Evolutionary conservation across 495 filamentous ascomycete genomes (phyloP).

Genomic region (Penicillium egyptiacum): DNA sequence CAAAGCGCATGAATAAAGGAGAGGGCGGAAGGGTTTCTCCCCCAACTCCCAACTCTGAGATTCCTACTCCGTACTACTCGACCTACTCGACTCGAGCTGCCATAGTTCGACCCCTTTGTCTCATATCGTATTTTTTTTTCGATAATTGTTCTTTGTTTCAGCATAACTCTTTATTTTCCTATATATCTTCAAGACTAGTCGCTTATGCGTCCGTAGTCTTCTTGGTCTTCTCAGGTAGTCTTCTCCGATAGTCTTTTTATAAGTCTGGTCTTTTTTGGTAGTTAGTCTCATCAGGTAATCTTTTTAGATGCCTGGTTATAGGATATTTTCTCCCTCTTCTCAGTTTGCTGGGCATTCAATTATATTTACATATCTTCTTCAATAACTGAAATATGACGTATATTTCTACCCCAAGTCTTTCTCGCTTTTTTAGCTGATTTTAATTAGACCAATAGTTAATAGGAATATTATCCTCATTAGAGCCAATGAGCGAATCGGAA

Average conservation of each 20-base stretch:
- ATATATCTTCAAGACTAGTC: neutral
- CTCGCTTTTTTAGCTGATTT: neutral
- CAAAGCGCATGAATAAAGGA: conserved; percentile 1
- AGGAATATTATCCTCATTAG: neutral
- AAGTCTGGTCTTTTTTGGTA: no score
- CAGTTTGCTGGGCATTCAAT: neutral
- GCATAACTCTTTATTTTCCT: neutral
- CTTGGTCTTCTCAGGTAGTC: no score
- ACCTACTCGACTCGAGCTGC: neutral
- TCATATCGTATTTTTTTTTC: neutral
- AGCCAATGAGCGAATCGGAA: conserved; percentile 6
- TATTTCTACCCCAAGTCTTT: neutral
- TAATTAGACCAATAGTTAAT: conserved; percentile 4
- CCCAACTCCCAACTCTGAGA: conserved; percentile 1
- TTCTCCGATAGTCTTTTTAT: no score
- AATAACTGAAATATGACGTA: conserved; percentile 11
- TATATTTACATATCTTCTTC: neutral
- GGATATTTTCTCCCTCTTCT: no score
- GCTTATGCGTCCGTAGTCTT: no score
- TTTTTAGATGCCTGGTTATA: no score
- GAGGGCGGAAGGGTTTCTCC: neutral
- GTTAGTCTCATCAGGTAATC: no score
- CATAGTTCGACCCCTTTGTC: neutral
- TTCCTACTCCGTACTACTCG: no score
- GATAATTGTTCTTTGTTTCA: neutral